Base-by-base conservation (phyloP, 225 moss, liverwort and hornwort genomes). In the Pseudisothecium myosuroides region DNA sequence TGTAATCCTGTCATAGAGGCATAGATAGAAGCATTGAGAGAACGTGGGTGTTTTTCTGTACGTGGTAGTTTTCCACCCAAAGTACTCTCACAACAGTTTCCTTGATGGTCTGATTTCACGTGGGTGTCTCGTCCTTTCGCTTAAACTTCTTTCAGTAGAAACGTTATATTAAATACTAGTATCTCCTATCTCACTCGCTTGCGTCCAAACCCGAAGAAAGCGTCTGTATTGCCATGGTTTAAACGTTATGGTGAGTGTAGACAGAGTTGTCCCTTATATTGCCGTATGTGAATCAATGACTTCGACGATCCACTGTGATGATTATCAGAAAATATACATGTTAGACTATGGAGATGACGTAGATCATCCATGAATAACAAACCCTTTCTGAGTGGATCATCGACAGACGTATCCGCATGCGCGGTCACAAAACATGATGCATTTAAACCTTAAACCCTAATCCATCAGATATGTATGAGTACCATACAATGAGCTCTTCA, bases 341-440 rank as follows among this genome's bases (percentile, higher is more conserved):
- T 92, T 90, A 90, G 92, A 92, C 92, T 92, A 88, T 92, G 92
- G 92, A 90, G 92, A 88, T 88, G 90, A 34, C 17, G 15, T 7
- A 0, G 10, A 6, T 71, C 71, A 56, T 92, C 85, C 71, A 85
- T 92, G 90, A 92, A 90, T 88, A 92, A 90, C 88, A 92, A 82
- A 47, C 13, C 3, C 0, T 31, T 63, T 92, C 88, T 90, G 90
- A 90, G 92, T 82, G 87, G 87, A 89, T 84, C 79, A 50, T 27
- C 18, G 34, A 6, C 24, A 9, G 6, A 8, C 14, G 9, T 28
- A n/a, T 20, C 4, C 5, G 62, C 13, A 5, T 29, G 7, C 18
- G 11, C 1, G 39, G 39, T 22, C 18, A 3, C 13, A 32, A 9
- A 47, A 27, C 18, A 45, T 60, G 36, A 26, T 5, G 39, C 22